Evolutionary conservation across 495 filamentous ascomycete species (phyloP), one percentile per base, ranked within the genome.

Genomic region (Penicillium psychrofluorescens): DNA sequence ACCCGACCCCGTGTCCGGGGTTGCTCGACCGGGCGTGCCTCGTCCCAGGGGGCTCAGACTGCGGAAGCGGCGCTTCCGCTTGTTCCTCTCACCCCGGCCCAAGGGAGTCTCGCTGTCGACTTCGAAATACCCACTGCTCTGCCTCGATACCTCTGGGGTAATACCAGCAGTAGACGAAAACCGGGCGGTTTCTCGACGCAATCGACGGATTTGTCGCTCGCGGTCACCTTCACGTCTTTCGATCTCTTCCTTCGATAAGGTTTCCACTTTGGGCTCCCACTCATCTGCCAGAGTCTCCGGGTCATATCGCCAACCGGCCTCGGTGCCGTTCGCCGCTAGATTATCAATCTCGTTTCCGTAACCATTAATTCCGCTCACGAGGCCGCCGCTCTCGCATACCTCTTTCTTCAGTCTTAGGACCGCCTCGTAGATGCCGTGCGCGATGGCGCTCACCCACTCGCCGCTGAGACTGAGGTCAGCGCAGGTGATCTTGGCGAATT

Each of bases 351-450:
- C 87, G 27, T 81, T 74, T 8, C 81, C 86, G 46, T 78, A 75
- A n/a, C 66, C 78, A 41, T 80, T 81, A 63, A 80, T 81, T 28
- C 83, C 84, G 31, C 78, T 76, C 2, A 92, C 74, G 5, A 91
- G 64, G 10, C 88, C 86, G 43, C 88, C 90, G 49, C 85, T 84
- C 55, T 95, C 91, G 63, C 86, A 92, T 4, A 90, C 87, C 58
- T 97, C 94, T 61, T 97, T 99, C 69, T 96, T 97, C 33, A 94
- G 73, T 36, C 85, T 84, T 33, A 97, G 69, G 1, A 91, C 89
- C 7, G 92, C 89, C 66, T 99, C 92, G 64, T 97, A 96, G 48
- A 99, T 96, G 8, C 88, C 92, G 58, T 96, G 91, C 12, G 94
- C 82, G 66, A 99, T 85, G 30, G 90, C 87, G 3, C 88, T 85